Evolutionary conservation across 176 grass and related monocot genomes (phyloP).

Genomic region (Neostapfia colusana): DNA sequence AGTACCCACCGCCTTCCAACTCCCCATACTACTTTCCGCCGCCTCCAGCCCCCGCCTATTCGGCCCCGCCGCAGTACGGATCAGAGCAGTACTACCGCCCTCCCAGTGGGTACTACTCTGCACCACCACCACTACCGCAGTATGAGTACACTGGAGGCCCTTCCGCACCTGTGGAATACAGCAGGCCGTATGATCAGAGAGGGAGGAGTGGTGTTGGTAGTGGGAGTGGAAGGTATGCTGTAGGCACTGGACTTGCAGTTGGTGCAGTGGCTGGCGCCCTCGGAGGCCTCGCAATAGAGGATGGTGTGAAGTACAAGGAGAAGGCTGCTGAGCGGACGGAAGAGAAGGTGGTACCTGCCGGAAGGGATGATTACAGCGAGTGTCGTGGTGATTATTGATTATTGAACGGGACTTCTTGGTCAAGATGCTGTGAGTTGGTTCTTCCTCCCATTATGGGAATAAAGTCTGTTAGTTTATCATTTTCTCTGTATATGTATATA

Average conservation of each 20-base stretch:
- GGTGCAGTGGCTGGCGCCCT: conserved; percentile 63
- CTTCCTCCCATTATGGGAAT: conserved; percentile 45
- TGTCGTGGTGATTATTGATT: conserved; percentile 65
- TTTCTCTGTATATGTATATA: conserved; percentile 44
- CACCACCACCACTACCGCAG: conserved; percentile 33
- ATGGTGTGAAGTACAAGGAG: conserved; percentile 75
- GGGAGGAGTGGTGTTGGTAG: conserved; percentile 24
- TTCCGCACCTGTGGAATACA: conserved; percentile 76
- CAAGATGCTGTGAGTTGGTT: conserved; percentile 46
- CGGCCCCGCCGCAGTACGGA: conserved; percentile 51
- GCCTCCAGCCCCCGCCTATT: conserved; percentile 53
- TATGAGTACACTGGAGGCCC: conserved; percentile 53
- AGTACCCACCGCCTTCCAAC: conserved; percentile 60
- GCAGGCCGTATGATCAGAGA: conserved; percentile 48
- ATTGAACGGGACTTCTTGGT: conserved; percentile 38
- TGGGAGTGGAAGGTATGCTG: conserved; percentile 49
- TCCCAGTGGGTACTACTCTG: conserved; percentile 50
- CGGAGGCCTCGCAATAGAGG: conserved; percentile 58
- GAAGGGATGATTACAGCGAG: conserved; percentile 62
- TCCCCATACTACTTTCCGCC: conserved; percentile 62
- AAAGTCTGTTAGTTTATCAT: conserved; percentile 31
- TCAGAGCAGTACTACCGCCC: conserved; percentile 57
- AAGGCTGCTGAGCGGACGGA: conserved; percentile 55
- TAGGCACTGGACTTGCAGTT: conserved; percentile 67
- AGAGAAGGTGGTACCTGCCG: conserved; percentile 45